Base-by-base conservation (phyloP, 192 early-diverging fungal species). In the Chytriomyces confervae region DNA sequence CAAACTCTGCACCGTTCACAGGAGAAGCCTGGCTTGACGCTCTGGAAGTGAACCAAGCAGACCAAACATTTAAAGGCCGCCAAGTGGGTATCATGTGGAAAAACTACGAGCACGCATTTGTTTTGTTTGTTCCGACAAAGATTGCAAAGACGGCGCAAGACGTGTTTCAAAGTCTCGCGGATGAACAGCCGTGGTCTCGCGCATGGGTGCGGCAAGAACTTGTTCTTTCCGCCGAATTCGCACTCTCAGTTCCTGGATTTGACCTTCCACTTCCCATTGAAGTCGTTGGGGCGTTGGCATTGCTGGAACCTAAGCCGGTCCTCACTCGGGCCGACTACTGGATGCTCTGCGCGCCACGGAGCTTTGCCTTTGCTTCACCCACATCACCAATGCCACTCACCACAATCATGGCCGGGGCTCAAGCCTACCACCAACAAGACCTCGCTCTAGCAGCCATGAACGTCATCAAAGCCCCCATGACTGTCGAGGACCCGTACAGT, bases 111-210 rank as follows among this genome's bases (percentile, higher is more conserved):
- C 1, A 61, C 23, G 57, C 57, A 1, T 61, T 61, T 23, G 57
- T 61, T 23, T 61, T 61, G 57, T 61, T 61, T 61, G 57, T 61
- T 61, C 57, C 57, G 18, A 61, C 57, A 61, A 61, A 61, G 57
- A 61, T 4, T 61, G 57, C 57, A 23, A n/a, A 18, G 16, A 23
- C 57, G 16, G 57, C 57, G 18, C 23, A 18, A n/a, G 57, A 61
- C 5, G 57, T 61, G 1, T 61, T 61, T 61, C 57, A 61, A 61
- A 61, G 57, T 61, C 57, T 61, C 57, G 57, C 16, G 23, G 57
- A 61, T n/a, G 57, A 61, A 61, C 16, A 61, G 23, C 57, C 57
- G 5, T 61, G 57, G 57, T 2, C 57, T 0, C 57, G 57, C 23
- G 57, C 57, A 5, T 61, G 57, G 57, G 23, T 61, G 1, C 57